Evolutionary conservation across 148 eudicot species (phyloP).

Genomic region (Gaultheria prostrata): DNA sequence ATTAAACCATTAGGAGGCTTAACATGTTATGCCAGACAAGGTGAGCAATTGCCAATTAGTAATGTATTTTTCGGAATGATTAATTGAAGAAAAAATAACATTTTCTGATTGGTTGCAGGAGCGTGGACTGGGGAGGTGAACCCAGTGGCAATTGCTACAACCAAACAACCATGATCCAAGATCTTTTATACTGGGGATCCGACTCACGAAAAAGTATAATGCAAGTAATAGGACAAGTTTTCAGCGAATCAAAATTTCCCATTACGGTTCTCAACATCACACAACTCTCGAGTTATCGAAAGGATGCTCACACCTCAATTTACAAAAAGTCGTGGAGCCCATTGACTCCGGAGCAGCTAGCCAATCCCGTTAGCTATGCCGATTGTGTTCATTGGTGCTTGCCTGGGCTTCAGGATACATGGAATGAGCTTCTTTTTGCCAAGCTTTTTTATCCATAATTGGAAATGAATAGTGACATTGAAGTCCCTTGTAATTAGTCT

Average conservation of each 20-base stretch:
- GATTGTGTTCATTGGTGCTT: slow-evolving; percentile 96
- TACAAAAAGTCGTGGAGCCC: slow-evolving; percentile 92
- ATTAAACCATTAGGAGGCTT: no score
- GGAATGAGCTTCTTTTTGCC: slow-evolving; percentile 88
- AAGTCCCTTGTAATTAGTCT: no score
- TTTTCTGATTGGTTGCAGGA: slow-evolving; percentile 35
- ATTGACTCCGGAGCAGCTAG: slow-evolving; percentile 66
- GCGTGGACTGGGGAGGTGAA: slow-evolving; percentile 82
- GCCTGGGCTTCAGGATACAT: slow-evolving; percentile 91
- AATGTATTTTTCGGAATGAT: neutral
- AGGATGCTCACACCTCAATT: slow-evolving; percentile 89
- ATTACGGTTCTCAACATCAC: slow-evolving; percentile 80
- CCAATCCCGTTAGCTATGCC: slow-evolving; percentile 75
- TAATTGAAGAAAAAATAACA: neutral
- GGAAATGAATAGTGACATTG: neutral
- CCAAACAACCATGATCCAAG: slow-evolving; percentile 59
- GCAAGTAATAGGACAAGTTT: slow-evolving; percentile 68
- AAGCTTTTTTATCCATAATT: slow-evolving; percentile 80
- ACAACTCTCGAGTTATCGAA: slow-evolving; percentile 69
- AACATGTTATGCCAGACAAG: no score
- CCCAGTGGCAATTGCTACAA: slow-evolving; percentile 77
- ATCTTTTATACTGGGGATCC: slow-evolving; percentile 75
- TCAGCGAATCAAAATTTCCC: slow-evolving; percentile 57
- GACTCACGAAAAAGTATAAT: slow-evolving; percentile 63
- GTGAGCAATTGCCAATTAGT: no score